Percentiles rank a stretch among this genome's conserved stretches.
Conservation (phyloP, 352 stramenopile genomes). For the Phytophthora pluvialis region DNA sequence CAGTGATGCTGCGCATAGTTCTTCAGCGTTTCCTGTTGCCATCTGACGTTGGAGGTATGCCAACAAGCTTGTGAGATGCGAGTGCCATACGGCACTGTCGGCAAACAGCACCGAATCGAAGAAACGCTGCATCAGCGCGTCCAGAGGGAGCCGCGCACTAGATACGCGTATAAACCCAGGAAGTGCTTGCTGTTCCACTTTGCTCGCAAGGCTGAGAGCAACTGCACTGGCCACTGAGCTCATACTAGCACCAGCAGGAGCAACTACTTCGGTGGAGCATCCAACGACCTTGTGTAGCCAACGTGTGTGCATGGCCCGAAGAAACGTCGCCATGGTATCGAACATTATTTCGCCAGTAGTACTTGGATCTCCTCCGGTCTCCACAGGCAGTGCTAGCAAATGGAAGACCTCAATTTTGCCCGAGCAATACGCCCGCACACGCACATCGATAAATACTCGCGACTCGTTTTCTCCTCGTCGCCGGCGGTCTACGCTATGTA, state of each 20-base stretch:
- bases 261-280: conserved; percentile 18
- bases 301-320: conserved; percentile 22
- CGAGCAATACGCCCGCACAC: conserved; percentile 10
- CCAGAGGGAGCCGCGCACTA: conserved; percentile 15
- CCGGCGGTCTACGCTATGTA: conserved; percentile 18
- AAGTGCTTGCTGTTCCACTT: conserved; percentile 25
- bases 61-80: conserved; percentile 13
- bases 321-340: conserved; percentile 21
- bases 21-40: conserved; percentile 22
- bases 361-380: conserved; percentile 1
- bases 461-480: conserved; percentile 2
- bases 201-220: conserved; percentile 4
- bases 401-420: conserved; percentile 25
- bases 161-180: conserved; percentile 21
- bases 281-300: conserved; percentile 30
- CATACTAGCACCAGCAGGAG: not conserved
- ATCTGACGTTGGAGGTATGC: conserved; percentile 33
- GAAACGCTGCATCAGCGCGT: conserved; percentile 29
- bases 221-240: conserved; percentile 5
- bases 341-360: conserved; percentile 19
- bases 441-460: conserved; percentile 28
- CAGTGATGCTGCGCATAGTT: conserved; percentile 13
- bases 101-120: conserved; percentile 24
- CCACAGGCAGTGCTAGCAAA: conserved; percentile 20
- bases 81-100: conserved; percentile 20